Percentiles rank a stretch among this genome's conserved stretches.
These are phyloP conservation scores for Chaetomiaceae sp. DNA, from an alignment of 2,329 filamentous ascomycete genomes.

Conservation along the genomic window DNA sequence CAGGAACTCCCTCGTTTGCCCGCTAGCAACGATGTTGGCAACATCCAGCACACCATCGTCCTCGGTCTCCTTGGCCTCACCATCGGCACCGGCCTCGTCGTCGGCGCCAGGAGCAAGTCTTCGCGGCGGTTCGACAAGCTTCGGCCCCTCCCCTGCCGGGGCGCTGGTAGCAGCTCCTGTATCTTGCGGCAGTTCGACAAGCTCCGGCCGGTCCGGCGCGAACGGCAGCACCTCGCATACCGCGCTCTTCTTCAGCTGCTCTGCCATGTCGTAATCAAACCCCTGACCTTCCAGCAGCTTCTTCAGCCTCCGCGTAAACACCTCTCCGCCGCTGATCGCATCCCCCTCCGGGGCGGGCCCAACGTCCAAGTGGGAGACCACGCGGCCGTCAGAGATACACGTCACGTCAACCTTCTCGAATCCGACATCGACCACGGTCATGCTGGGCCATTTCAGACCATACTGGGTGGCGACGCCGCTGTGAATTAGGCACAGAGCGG, in stretches of 20 bases:
- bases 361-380: constrained; percentile 61
- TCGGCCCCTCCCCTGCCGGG: constrained; percentile 29
- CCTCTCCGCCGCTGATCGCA: constrained; percentile 71
- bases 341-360: constrained; percentile 42
- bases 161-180: constrained; percentile 14
- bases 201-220: constrained; percentile 36
- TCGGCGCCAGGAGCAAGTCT: constrained; percentile 18
- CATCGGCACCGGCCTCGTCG: constrained; percentile 31
- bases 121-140: constrained; percentile 27
- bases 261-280: constrained; percentile 61
- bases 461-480: constrained; percentile 83
- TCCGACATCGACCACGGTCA: constrained; percentile 87
- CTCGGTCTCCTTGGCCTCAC: constrained; percentile 37
- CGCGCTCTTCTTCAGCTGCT: constrained; percentile 60
- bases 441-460: constrained; percentile 65
- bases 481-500: constrained; percentile 85
- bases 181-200: constrained; percentile 46
- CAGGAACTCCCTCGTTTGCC: constrained; percentile 74
- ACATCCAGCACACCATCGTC: constrained; percentile 76
- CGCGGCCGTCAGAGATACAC: constrained; percentile 74
- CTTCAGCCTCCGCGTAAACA: constrained; percentile 69
- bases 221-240: constrained; percentile 63
- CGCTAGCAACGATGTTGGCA: constrained; percentile 75
- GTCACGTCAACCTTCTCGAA: constrained; percentile 90
- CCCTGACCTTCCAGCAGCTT: constrained; percentile 55